Base-by-base conservation (phyloP, 2,329 filamentous ascomycete species). In the Colletotrichum spinosum region DNA sequence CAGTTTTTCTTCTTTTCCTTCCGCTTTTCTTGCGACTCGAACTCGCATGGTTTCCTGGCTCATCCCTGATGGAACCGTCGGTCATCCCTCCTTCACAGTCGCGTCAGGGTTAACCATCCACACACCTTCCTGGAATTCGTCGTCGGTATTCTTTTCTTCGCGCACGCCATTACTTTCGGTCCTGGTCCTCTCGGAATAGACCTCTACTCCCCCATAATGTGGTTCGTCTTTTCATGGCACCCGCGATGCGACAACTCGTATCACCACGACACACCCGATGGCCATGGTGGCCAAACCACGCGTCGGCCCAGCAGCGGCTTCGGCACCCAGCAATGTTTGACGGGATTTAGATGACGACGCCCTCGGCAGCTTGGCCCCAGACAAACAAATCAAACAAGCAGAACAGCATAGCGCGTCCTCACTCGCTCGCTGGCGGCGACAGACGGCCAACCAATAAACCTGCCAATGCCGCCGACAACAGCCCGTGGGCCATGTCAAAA, bases 41-140 rank as follows among this genome's bases (percentile, higher is more conserved):
- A 25, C 37, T 58, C 49, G 53, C 48, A 39, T 38, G 15, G 35
- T 15, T 58, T 54, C 48, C 52, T 66, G 53, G 63, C 48, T 11
- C 42, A 66, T 56, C 63, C 60, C 53, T 66, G 63, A 42, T 52
- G 15, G 52, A 25, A 8, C 51, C 17, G 41, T 60, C 51, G 25
- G 38, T 54, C 46, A 54, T 63, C 15, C 53, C 53, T 66, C 60
- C 34, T 54, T 64, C 52, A 41, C 58, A 11, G 42, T 33, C 25
- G 39, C 41, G 48, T 13, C 56, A 53, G 41, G 56, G 54, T 45
- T 60, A 41, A 25, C 45, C 62, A 39, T 62, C 57, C 62, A 65
- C 57, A 50, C 35, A 51, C 25, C 50, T 38, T 57, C 44, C 17
- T 37, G 12, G 25, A 15, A 17, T 51, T 25, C 38, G 25, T 15